Percentiles rank a stretch among this genome's conserved stretches.
These are phyloP conservation scores for Daldinia concentrica DNA, from an alignment of 495 filamentous ascomycete species.

Conservation along the genomic window DNA sequence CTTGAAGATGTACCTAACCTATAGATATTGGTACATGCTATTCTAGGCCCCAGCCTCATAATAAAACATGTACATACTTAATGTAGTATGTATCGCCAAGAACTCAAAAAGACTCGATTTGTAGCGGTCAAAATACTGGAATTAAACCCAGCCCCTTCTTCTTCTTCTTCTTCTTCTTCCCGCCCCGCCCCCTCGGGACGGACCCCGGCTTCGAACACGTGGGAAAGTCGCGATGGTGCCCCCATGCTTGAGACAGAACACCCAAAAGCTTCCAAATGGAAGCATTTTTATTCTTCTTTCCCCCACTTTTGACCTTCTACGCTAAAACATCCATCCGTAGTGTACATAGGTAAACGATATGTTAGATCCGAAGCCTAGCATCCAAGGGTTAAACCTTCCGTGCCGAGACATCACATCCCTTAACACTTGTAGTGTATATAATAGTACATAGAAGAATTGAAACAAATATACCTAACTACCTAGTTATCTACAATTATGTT, in stretches of 20 bases:
- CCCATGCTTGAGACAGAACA: neutral
- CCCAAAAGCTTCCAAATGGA: conserved; percentile 18
- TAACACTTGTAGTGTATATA: neutral
- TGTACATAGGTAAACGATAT: too few species aligned
- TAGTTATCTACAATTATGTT: too few species aligned
- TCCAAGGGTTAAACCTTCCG: neutral
- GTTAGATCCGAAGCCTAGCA: neutral
- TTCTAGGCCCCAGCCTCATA: neutral
- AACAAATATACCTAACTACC: too few species aligned
- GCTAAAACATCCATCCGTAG: conserved; percentile 25
- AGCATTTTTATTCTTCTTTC: conserved; percentile 9
- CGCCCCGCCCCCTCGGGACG: conserved; percentile 13
- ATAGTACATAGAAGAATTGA: too few species aligned
- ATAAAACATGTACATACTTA: neutral
- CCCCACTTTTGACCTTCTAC: conserved; percentile 17
- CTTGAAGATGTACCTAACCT: neutral
- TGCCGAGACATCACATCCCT: neutral
- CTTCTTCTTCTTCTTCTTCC: neutral
- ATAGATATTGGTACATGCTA: neutral
- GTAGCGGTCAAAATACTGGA: conserved; percentile 15
- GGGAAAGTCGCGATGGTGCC: conserved; percentile 33
- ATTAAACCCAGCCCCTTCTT: neutral
- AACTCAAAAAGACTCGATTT: neutral
- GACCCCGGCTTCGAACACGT: conserved; percentile 34
- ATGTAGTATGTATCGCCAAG: neutral